These are phyloP conservation scores for Penicillium angulare DNA, from an alignment of 495 filamentous ascomycete genomes.

Conservation along the genomic window DNA sequence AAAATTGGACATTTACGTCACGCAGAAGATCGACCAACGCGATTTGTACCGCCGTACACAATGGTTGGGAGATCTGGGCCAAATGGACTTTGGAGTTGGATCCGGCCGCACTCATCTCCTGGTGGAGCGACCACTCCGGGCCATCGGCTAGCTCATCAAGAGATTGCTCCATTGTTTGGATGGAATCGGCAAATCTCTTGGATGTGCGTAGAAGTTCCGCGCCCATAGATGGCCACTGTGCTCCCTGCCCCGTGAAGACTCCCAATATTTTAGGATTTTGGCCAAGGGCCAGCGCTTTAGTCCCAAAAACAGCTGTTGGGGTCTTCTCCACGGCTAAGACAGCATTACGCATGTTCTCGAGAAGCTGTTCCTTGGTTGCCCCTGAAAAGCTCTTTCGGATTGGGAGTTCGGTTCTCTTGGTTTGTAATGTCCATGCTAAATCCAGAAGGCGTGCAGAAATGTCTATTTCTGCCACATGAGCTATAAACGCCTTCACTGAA, in stretches of 20 bases:
- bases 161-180: background rate
- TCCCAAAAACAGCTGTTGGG: background rate
- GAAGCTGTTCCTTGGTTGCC: too few species aligned
- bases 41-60: constrained; percentile 33
- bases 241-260: constrained; percentile 49
- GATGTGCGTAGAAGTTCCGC: constrained; percentile 25
- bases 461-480: too few species aligned
- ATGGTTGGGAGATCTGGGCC: constrained; percentile 39
- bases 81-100: too few species aligned
- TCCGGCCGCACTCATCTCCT: constrained; percentile 20
- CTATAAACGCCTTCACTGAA: too few species aligned
- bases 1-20: background rate
- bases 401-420: too few species aligned
- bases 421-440: too few species aligned
- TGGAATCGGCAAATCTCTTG: background rate
- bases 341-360: too few species aligned
- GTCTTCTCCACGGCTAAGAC: background rate
- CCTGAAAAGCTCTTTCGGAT: too few species aligned
- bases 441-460: too few species aligned
- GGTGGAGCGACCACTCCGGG: constrained; percentile 8
- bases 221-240: constrained; percentile 39
- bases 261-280: background rate
- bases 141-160: background rate
- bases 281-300: background rate
- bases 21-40: constrained; percentile 21